Percentiles rank a stretch among this genome's conserved stretches.
Evolutionary conservation across 2,329 filamentous ascomycete species (phyloP).

Genomic region (Rugonectria rugulosa): DNA sequence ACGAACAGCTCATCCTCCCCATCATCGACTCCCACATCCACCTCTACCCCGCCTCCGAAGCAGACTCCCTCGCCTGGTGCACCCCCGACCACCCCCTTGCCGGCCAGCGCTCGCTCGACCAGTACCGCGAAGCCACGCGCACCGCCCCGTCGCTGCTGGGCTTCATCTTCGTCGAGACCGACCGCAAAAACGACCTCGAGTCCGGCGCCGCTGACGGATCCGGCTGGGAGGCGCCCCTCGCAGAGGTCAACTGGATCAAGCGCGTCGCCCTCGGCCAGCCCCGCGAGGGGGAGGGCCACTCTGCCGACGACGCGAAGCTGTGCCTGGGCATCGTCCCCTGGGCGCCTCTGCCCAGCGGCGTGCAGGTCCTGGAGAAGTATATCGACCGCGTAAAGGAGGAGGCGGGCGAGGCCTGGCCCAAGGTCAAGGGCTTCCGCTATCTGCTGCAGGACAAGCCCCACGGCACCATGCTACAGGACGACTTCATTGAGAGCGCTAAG

Average conservation of each 20-base stretch:
- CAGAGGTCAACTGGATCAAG: slow-evolving; percentile 75
- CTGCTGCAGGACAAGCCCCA: slow-evolving; percentile 79
- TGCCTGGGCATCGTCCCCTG: slow-evolving; percentile 80
- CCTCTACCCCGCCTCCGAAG: slow-evolving; percentile 76
- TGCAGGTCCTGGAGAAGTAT: slow-evolving; percentile 68
- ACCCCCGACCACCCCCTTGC: slow-evolving; percentile 65
- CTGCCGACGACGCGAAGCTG: slow-evolving; percentile 51
- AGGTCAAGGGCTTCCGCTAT: slow-evolving; percentile 82
- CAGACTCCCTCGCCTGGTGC: slow-evolving; percentile 75
- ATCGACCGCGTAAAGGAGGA: slow-evolving; percentile 65
- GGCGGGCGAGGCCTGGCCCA: slow-evolving; percentile 70
- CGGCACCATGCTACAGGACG: slow-evolving; percentile 68
- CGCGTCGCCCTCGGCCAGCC: slow-evolving; percentile 70
- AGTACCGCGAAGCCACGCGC: slow-evolving; percentile 63
- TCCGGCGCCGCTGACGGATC: slow-evolving; percentile 53
- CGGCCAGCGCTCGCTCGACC: slow-evolving; percentile 67
- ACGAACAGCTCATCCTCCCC: slow-evolving; percentile 54
- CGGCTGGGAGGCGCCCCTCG: slow-evolving; percentile 73
- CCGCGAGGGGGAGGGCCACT: slow-evolving; percentile 64
- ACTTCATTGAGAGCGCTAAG: slow-evolving; percentile 71
- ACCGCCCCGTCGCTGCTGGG: slow-evolving; percentile 61
- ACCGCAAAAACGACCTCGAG: slow-evolving; percentile 70
- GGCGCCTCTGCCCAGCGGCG: slow-evolving; percentile 79
- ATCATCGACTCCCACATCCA: slow-evolving; percentile 94
- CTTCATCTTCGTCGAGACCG: slow-evolving; percentile 85